phyloP scores from a whole-genome alignment of 1,284 basidiomycete genomes.

The Sporisorium exsertum region DNA sequence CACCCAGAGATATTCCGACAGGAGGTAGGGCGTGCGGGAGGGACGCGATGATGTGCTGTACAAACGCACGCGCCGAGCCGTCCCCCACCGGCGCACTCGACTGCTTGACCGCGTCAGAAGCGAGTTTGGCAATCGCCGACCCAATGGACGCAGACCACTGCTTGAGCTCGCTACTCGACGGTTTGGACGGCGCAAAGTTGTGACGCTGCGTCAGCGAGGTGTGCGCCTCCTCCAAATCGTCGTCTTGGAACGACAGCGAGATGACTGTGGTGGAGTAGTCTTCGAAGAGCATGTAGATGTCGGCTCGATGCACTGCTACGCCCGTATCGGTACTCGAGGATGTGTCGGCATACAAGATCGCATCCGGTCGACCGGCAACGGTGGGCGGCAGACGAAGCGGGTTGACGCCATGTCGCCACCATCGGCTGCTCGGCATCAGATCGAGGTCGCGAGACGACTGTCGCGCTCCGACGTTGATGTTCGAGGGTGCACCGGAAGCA shows the following conservation, averaged over 20 bases:
- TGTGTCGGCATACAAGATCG: constrained; percentile 51
- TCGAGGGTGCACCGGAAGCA: constrained; percentile 1
- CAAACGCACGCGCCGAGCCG: constrained; percentile 82
- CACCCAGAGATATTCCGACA: constrained; percentile 54
- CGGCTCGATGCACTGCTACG: constrained; percentile 33
- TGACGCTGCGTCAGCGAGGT: constrained; percentile 49
- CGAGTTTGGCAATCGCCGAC: constrained; percentile 76
- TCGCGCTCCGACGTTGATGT: constrained; percentile 22
- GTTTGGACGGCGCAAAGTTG: constrained; percentile 48
- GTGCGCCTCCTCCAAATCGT: constrained; percentile 48
- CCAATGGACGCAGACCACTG: constrained; percentile 80
- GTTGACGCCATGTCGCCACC: constrained; percentile 59
- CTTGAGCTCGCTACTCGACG: constrained; percentile 76
- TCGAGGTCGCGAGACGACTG: constrained; percentile 59
- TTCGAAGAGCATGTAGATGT: constrained; percentile 57
- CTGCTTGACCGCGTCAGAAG: constrained; percentile 75
- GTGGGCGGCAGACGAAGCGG: constrained; percentile 58
- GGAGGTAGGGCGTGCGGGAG: constrained; percentile 74
- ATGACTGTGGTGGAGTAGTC: constrained; percentile 58
- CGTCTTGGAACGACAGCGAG: constrained; percentile 49
- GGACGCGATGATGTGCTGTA: constrained; percentile 76
- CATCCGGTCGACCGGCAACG: constrained; percentile 52
- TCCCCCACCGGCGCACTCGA: constrained; percentile 80
- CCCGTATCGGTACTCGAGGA: constrained; percentile 21
- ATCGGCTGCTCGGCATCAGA: constrained; percentile 55